phyloP scores from a whole-genome alignment of 176 grass and related monocot species.

The Stipa capillata region DNA sequence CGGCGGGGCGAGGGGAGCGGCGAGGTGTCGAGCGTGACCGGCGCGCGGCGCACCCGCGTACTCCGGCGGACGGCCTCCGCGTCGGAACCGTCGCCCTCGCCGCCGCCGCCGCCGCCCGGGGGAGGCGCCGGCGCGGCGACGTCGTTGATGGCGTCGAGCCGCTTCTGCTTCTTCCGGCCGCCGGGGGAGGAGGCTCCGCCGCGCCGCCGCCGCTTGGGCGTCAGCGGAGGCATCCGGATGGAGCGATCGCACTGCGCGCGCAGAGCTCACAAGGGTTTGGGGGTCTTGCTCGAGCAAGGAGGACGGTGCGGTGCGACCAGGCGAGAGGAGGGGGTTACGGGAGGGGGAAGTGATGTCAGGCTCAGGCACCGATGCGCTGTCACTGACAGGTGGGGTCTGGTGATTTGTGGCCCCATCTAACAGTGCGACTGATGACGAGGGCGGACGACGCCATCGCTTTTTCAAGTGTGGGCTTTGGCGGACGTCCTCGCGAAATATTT shows the following conservation, averaged over 20 bases:
- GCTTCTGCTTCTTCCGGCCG: constrained; percentile 81
- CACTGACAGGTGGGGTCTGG: neutral
- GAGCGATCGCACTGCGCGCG: neutral
- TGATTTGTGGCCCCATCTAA: neutral
- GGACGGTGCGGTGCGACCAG: neutral
- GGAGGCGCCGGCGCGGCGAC: constrained; percentile 16
- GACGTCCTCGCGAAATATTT: too few relatives aligned
- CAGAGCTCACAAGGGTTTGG: constrained; percentile 13
- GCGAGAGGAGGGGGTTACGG: neutral
- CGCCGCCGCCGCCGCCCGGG: neutral
- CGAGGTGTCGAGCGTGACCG: constrained; percentile 69
- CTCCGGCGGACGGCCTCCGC: constrained; percentile 59
- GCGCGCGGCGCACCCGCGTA: constrained; percentile 63
- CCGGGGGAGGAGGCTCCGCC: constrained; percentile 24
- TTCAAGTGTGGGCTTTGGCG: too few relatives aligned
- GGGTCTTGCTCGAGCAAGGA: constrained; percentile 12
- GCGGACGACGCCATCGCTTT: too few relatives aligned
- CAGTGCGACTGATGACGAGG: neutral
- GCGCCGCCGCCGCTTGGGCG: constrained; percentile 56
- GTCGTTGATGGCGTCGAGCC: constrained; percentile 81
- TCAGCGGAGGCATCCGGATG: constrained; percentile 20
- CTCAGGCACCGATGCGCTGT: neutral
- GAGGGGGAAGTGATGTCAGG: neutral
- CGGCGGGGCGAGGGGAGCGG: constrained; percentile 52
- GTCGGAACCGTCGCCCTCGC: constrained; percentile 7